Base-by-base conservation (phyloP, 2,329 filamentous ascomycete species). In the Pseudophaeomoniella oleicola region DNA sequence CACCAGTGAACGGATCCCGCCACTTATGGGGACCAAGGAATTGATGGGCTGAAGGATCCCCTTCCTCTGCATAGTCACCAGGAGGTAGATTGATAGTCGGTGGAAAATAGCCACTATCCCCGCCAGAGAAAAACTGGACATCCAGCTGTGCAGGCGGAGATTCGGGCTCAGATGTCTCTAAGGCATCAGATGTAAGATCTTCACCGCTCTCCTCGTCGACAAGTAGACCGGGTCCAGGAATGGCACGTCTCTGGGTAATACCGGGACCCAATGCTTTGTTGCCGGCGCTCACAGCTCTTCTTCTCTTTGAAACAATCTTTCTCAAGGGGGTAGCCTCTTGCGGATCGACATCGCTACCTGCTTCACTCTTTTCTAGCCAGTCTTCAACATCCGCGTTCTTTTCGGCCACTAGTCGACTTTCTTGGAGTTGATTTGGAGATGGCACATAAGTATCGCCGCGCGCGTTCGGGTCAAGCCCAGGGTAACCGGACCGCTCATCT, bases 381-480 rank as follows among this genome's bases (percentile, higher is more conserved):
- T 61, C 55, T 36, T 60, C 57, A 19, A 75, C 69, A 37, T 71
- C 66, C 5, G 60, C 56, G 39, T 71, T 70, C 45, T 64, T 71
- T 35, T 71, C 64, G 3, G 62, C 58, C 19, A 61, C 52, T 19
- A 62, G 54, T 35, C 63, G 59, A 39, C 62, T 54, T 31, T 62
- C 54, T 34, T 63, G 59, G 34, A 70, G 53, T 16, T 74, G 67
- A 34, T 69, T 66, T 5, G 70, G 54, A 34, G 61, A 71, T 11
- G 58, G 58, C 3, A 69, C 55, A 32, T 58, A 58, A 12, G 55
- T 51, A 37, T 66, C 50, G 3, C 55, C 57, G 32, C 69, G 60
- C 22, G 60, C 54, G 4, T 54, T 48, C 5, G 70, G 69, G 27
- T 58, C 62, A 19, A 72, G 45, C 10, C 68, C 66, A 33, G 53